Evolutionary conservation across 352 stramenopile species (phyloP).

Genomic region (Pythium monospermum): DNA sequence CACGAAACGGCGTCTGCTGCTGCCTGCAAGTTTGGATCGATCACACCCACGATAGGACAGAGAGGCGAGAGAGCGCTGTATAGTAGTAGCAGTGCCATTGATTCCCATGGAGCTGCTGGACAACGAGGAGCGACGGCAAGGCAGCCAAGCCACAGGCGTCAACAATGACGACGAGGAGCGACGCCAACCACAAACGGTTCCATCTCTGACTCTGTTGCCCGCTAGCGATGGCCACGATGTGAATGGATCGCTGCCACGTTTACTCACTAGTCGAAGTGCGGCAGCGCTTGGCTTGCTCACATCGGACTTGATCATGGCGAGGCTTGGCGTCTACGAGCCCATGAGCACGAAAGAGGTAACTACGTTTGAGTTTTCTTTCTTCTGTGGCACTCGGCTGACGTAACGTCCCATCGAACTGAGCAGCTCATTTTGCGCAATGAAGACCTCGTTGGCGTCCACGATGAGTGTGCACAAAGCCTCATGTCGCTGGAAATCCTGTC

Average conservation of each 20-base stretch:
- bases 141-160: too few relatives aligned
- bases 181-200: too few relatives aligned
- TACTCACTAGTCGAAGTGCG: constrained; percentile 18
- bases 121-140: too few relatives aligned
- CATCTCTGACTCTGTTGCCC: neutral
- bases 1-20: too few relatives aligned
- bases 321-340: constrained; percentile 57
- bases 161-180: too few relatives aligned
- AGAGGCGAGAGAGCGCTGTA: too few relatives aligned
- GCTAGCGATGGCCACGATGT: neutral
- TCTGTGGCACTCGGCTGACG: neutral
- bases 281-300: constrained; percentile 25
- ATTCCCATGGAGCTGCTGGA: too few relatives aligned
- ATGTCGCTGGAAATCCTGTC: constrained; percentile 72
- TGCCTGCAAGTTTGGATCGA: too few relatives aligned
- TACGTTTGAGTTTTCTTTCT: neutral
- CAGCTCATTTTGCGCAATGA: constrained; percentile 77
- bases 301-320: constrained; percentile 49
- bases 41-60: too few relatives aligned
- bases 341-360: constrained; percentile 55
- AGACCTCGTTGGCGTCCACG: constrained; percentile 37
- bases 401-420: neutral
- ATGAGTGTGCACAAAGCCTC: constrained; percentile 50
- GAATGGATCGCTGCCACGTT: neutral
- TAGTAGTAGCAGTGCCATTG: too few relatives aligned